Evolutionary conservation across 208 protist species (phyloP).

Genomic region (Trypanosomatidae sp.): DNA sequence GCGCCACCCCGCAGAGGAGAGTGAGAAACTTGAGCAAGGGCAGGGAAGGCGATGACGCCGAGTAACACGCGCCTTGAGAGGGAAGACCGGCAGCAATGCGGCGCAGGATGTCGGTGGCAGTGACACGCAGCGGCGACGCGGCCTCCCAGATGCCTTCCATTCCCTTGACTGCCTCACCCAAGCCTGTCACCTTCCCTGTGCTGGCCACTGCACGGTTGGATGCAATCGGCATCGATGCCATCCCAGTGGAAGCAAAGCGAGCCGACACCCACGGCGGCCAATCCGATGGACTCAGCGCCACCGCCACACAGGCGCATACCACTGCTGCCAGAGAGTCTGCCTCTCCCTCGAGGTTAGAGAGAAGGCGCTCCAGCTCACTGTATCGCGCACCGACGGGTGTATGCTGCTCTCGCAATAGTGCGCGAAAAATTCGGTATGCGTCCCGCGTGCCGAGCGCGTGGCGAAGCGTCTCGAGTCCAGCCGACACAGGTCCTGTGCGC

Average conservation of each 20-base stretch:
- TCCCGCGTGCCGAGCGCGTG: conserved; percentile 20
- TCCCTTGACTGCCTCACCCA: not conserved
- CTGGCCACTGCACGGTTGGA: not conserved
- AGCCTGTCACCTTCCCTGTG: not conserved
- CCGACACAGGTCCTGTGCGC: not conserved
- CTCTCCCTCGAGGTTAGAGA: conserved; percentile 18
- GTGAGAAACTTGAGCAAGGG: conserved; percentile 19
- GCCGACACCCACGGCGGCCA: conserved; percentile 37
- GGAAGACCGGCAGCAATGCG: conserved; percentile 9
- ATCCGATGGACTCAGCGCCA: conserved; percentile 19
- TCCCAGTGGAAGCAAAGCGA: conserved; percentile 16
- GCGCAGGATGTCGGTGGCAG: conserved; percentile 11
- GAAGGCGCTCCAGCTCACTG: conserved; percentile 10
- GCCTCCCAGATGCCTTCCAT: not conserved
- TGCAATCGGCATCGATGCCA: conserved; percentile 9
- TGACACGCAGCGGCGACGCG: conserved; percentile 15
- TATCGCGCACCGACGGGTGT: not conserved
- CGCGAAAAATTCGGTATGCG: conserved; percentile 15
- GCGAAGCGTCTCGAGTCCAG: conserved; percentile 2
- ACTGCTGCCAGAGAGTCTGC: conserved; percentile 23
- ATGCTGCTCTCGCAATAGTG: conserved; percentile 9
- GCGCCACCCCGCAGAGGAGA: conserved; percentile 37
- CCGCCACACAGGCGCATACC: conserved; percentile 43
- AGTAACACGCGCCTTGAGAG: not conserved
- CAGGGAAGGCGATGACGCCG: conserved; percentile 3